Evolutionary conservation across 2,329 filamentous ascomycete genomes (phyloP), one percentile per base, ranked within the genome.

Genomic region (Achaetomium macrosporum): DNA sequence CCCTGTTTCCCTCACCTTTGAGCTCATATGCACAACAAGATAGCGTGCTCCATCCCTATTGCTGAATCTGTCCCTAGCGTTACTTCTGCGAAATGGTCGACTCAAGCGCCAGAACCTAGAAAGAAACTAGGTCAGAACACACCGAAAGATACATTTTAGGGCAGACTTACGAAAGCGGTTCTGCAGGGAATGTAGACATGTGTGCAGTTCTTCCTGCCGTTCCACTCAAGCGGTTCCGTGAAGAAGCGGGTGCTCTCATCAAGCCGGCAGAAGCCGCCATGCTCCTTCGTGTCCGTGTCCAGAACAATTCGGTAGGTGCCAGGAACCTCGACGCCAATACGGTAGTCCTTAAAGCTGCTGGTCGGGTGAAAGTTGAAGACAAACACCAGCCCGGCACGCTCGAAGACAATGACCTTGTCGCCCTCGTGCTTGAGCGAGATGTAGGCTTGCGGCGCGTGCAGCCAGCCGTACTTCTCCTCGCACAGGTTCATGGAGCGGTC

Each of bases 391-490:
- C 91, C 91, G 1, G 84, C 93, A 31, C 93, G 83, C 75, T 99
- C 93, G 68, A 96, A 99, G 3, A 96, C 91, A 59, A 99, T 83
- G 41, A 97, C 85, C 74, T 97, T 99, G 73, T 99, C 93, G 17
- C 71, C 76, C 66, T 97, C 90, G 67, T 99, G 84, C 79, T 97
- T 99, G 61, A 97, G 77, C 57, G 88, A 93, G 65, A 99, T 85
- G 68, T 93, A 95, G 0, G 91, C 93, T 71, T 97, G 92, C 0
- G 85, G 74, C 1, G 87, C 75, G 66, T 88, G 84, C 36, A 99
- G 77, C 93, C 93, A 99, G 59, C 91, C 90, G 66, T 92, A 95
- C 69, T 90, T 91, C 56, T 82, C 82, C 70, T 99, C 93, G 1
- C 83, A 83, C 58, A 81, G 76, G 71, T 99, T 93, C 91, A 99